Percentiles rank a stretch among this genome's conserved stretches.
Evolutionary conservation across 1,284 basidiomycete species (phyloP).

Genomic region (Polyporus tsugae): DNA sequence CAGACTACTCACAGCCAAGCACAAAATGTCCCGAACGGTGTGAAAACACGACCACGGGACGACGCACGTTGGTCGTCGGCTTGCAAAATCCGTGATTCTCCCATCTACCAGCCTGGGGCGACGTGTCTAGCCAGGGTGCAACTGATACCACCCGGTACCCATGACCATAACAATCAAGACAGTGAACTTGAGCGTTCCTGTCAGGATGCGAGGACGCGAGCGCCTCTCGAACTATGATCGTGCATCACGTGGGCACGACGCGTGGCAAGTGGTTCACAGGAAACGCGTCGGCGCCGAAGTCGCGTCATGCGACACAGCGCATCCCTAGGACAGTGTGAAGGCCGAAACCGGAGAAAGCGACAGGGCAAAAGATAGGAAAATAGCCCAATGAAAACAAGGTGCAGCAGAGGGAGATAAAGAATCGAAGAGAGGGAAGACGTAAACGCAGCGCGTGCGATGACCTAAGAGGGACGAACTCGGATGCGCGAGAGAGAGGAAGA

Average conservation of each 20-base stretch:
- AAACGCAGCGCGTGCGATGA: background rate
- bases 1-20: background rate
- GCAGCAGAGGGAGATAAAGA: background rate
- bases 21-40: background rate
- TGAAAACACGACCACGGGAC: background rate
- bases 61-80: background rate
- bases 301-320: slow-evolving; percentile 21
- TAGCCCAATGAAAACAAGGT: background rate
- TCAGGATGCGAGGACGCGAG: background rate
- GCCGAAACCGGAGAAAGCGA: background rate
- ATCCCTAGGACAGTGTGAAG: slow-evolving; percentile 10
- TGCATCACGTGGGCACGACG: slow-evolving; percentile 23
- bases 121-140: background rate
- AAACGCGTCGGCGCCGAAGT: slow-evolving; percentile 26
- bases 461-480: background rate
- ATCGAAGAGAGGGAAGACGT: background rate
- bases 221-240: background rate
- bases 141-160: background rate
- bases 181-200: background rate
- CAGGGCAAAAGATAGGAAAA: background rate
- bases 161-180: background rate
- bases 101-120: background rate
- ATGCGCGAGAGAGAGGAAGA: background rate
- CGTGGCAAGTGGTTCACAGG: slow-evolving; percentile 13
- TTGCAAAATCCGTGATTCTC: background rate